phyloP scores from a whole-genome alignment of 2,329 filamentous ascomycete genomes.

The Venturia oleaginea region DNA sequence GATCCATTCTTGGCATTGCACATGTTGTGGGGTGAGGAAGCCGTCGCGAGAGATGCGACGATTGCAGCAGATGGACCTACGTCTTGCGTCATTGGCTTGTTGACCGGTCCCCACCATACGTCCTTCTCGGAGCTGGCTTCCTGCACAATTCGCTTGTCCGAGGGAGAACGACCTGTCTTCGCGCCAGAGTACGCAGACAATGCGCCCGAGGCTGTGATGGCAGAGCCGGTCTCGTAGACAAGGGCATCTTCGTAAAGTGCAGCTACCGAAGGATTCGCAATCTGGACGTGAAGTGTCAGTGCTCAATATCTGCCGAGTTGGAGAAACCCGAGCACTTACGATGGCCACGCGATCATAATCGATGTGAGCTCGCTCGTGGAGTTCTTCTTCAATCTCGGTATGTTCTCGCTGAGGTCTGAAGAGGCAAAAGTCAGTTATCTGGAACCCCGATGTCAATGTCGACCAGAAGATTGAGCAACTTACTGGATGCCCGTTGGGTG shows the following conservation, averaged over 20 bases:
- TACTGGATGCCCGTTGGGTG: constrained; percentile 87
- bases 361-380: constrained; percentile 96
- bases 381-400: constrained; percentile 95
- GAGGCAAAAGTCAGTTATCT: constrained; percentile 1
- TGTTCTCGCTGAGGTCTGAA: constrained; percentile 72
- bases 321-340: constrained; percentile 46
- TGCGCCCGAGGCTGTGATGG: constrained; percentile 91
- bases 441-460: constrained; percentile 1
- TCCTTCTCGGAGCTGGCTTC: constrained; percentile 82
- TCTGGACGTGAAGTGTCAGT: constrained; percentile 32
- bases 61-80: constrained; percentile 50
- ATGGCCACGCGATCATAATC: constrained; percentile 98
- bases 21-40: background rate
- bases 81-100: constrained; percentile 96
- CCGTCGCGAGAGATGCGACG: background rate
- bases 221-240: constrained; percentile 93
- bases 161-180: constrained; percentile 93
- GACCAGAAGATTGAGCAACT: constrained; percentile 32
- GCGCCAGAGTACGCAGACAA: constrained; percentile 95
- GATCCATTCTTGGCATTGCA: background rate
- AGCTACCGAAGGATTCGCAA: constrained; percentile 88
- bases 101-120: constrained; percentile 98
- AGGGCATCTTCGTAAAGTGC: constrained; percentile 98
- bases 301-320: constrained; percentile 10
- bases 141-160: constrained; percentile 95